Base-by-base conservation (phyloP, 1,284 basidiomycete species). In the Melanopsichium pennsylvanicum region DNA sequence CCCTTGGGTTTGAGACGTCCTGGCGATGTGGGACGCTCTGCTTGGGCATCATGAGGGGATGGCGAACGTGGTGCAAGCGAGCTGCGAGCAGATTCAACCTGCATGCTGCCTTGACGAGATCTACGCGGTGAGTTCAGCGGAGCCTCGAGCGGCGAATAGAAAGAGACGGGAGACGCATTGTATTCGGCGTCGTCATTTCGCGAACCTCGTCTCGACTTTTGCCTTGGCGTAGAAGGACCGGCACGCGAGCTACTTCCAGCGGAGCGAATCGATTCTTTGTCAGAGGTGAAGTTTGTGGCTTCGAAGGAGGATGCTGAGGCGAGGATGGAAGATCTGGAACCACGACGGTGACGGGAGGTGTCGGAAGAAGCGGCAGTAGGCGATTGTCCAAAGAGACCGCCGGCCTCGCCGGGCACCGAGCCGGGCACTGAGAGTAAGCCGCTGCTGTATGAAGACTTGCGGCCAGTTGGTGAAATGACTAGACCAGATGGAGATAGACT, bases 261-360 rank as follows among this genome's bases (percentile, higher is more conserved):
- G 1, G 60, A 69, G 35, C 54, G 63, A 13, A 68, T 54, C 13
- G 58, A 58, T 18, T 58, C 64, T 29, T 36, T 45, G 34, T 68
- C 58, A 3, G 58, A 59, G 13, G 34, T 23, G 4, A 37, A 5
- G n/a, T 31, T 37, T 13, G 48, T 37, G 13, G 49, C 51, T 32
- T 70, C 67, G 18, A 19, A 36, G 8, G 32, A 34, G 32, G 60
- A 51, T 4, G 67, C 56, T 3, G 60, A 47, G 3, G 61, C 60
- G 26, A 70, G 49, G 26, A 66, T 66, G 31, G 67, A 60, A 10
- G 61, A 61, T 27, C 66, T 42, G 13, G 66, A 69, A 19, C 66
- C 52, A 21, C 67, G 67, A 19, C 67, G 56, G 26, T 54, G 49
- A 15, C 42, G 34, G 8, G 50, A 49, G 46, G 7, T 36, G 34